Percentiles rank a stretch among this genome's conserved stretches.
Evolutionary conservation across 768 basidiomycete genomes (phyloP).

Genomic region (Multifurca ochricompacta): DNA sequence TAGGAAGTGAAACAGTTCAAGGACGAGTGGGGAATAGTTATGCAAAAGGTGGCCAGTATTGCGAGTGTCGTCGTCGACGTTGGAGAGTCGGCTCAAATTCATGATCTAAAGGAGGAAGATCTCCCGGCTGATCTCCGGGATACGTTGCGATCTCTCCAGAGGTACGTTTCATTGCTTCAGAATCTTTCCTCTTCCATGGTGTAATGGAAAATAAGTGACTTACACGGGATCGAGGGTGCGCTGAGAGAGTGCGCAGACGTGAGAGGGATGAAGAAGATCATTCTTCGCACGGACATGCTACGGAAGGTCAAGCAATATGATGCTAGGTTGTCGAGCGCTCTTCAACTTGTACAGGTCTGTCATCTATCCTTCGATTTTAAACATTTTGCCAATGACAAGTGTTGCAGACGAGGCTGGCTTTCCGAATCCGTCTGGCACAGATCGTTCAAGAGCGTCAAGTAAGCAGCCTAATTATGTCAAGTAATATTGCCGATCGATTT

Average conservation of each 20-base stretch:
- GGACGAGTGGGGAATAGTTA: too few species aligned
- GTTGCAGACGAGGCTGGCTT: too few species aligned
- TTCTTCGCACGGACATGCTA: background rate
- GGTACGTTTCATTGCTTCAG: background rate
- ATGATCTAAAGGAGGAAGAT: background rate
- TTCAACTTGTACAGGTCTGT: background rate
- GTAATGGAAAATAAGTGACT: background rate
- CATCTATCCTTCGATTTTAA: background rate
- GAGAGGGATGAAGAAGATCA: background rate
- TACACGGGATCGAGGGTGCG: too few species aligned
- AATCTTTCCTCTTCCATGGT: background rate
- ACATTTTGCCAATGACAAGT: background rate
- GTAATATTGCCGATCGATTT: background rate
- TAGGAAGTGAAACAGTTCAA: too few species aligned
- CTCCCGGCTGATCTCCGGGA: background rate
- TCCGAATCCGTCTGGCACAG: too few species aligned
- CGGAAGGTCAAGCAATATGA: background rate
- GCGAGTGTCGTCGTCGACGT: too few species aligned
- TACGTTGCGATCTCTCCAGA: background rate
- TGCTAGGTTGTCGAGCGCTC: background rate
- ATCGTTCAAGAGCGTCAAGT: too few species aligned
- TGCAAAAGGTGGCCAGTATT: too few species aligned
- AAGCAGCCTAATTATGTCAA: too few species aligned
- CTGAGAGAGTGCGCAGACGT: too few species aligned
- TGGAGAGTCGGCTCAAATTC: background rate